phyloP scores from a whole-genome alignment of 2,329 filamentous ascomycete genomes.

The Tolypocladium endophyticum region DNA sequence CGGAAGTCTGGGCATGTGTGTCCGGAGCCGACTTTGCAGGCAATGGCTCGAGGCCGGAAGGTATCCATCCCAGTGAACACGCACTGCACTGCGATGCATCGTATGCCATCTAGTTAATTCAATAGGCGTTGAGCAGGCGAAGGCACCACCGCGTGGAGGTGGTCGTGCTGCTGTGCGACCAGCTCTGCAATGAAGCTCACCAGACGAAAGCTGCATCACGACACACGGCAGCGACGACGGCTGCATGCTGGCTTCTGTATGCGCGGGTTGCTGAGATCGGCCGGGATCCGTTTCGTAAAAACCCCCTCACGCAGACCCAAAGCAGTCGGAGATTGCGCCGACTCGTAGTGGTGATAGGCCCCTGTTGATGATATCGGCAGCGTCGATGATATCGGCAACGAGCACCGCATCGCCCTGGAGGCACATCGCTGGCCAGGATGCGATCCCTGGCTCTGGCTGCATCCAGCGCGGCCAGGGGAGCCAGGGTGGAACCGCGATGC shows the following conservation, averaged over 20 bases:
- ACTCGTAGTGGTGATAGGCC: not conserved
- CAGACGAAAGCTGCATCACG: not conserved
- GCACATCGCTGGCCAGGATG: not conserved
- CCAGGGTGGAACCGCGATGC: not conserved
- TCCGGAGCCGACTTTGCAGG: not conserved
- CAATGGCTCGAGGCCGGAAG: not conserved
- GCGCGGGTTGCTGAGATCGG: too few species aligned
- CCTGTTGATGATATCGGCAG: not conserved
- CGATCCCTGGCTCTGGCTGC: not conserved
- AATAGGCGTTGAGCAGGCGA: too few species aligned
- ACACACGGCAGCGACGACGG: not conserved
- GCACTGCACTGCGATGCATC: too few species aligned
- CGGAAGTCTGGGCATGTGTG: not conserved
- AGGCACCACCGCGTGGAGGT: not conserved
- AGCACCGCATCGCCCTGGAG: not conserved
- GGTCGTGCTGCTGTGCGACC: not conserved
- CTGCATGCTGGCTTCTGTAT: not conserved
- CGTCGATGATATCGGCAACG: too few species aligned
- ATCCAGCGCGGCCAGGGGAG: not conserved
- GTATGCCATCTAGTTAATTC: not conserved
- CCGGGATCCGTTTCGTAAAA: not conserved
- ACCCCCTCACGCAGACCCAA: not conserved
- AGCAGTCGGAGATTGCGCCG: not conserved
- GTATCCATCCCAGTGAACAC: too few species aligned
- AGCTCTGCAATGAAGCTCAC: not conserved